Base-by-base conservation (phyloP, 495 filamentous ascomycete species). In the Xylaria acuta region DNA sequence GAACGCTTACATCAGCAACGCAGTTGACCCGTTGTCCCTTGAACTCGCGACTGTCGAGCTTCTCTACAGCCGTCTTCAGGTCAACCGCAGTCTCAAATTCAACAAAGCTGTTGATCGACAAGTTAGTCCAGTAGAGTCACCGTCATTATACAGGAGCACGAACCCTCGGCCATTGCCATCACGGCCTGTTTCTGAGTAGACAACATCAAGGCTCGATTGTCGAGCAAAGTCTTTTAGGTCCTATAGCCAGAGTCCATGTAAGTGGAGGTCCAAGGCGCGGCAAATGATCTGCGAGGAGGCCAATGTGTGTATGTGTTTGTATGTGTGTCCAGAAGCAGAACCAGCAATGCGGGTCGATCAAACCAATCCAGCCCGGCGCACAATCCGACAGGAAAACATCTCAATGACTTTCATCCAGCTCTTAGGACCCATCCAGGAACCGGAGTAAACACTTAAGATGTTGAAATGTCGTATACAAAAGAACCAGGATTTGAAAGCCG, bases 201-300 rank as follows among this genome's bases (percentile, higher is more conserved):
- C 96, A 75, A 99, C 96, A 81, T 98, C 97, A 82, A 97, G 89
- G 79, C 94, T 94, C 83, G 95, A 97, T 80, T 95, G 93, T 78
- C 96, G 95, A 70, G 96, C 97, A 81, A 98, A 99, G 83, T 99
- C 96, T 93, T 99, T 99, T 53, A 99, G 89, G 82, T 99, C 97
- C 96, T 99, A 93, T 79, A 88, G 81, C 84, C 84, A 86, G 85
- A 86, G 75, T 82, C 82, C 82, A 81, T 83, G 84, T 87, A 86
- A 86, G 84, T 87, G 77, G 84, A 77, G 75, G 80, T 83, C 83
- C 84, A 72, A 79, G 84, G 82, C 80, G 79, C 67, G 74, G 73
- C 72, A 72, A 72, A 74, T 75, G 67, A 76, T 74, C 27, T 68
- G 83, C 85, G 75, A 84, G 34, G 76, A 82, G 76, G 81, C 76